Evolutionary conservation across 495 filamentous ascomycete genomes (phyloP).

Genomic region (Talaromyces proteolyticus): DNA sequence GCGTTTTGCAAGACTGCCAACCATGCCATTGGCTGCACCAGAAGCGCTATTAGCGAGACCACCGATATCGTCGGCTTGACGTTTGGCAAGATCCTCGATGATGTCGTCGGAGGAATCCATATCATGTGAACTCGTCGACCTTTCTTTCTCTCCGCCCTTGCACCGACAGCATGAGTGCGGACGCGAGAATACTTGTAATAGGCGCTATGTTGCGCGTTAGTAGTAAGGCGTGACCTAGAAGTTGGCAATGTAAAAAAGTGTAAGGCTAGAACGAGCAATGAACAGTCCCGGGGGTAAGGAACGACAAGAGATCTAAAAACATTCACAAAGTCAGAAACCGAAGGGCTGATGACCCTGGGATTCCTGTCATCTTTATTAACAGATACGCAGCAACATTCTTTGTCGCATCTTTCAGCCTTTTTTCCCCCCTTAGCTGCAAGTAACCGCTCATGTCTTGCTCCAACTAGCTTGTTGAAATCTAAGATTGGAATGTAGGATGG

Average conservation of each 20-base stretch:
- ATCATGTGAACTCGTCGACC: no score
- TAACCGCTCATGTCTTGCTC: no score
- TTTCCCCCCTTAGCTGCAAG: no score
- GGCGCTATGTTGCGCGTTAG: conserved; percentile 3
- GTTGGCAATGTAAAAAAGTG: background rate
- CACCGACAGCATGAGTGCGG: conserved; percentile 2
- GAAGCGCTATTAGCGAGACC: conserved; percentile 2
- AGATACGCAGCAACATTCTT: background rate
- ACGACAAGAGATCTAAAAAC: background rate
- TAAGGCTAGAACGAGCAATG: no score
- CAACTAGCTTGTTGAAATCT: no score
- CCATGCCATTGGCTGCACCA: no score
- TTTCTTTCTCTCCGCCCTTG: no score
- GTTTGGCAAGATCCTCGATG: background rate
- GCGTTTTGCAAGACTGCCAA: background rate
- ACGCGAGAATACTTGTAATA: background rate
- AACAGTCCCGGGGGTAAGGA: no score
- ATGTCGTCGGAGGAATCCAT: background rate
- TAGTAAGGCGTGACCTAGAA: background rate
- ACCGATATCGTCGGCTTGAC: background rate
- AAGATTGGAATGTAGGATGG: background rate
- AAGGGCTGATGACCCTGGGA: background rate
- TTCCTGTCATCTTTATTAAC: background rate
- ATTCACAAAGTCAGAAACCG: background rate
- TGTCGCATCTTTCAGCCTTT: background rate